phyloP scores from a whole-genome alignment of 345 rosid genomes.

The Pistacia vera region DNA sequence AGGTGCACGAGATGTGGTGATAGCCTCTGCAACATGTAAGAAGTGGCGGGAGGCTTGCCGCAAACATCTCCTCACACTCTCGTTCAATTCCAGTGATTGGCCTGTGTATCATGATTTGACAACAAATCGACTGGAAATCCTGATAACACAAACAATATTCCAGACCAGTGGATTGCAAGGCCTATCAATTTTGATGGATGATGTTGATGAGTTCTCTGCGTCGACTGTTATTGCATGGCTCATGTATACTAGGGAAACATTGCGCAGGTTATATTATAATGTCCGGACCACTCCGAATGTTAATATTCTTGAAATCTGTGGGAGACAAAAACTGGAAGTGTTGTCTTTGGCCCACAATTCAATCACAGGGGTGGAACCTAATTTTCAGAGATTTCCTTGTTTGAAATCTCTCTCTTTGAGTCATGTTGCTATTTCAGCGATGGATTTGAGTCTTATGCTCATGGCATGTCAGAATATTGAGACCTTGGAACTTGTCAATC shows the following conservation, averaged over 20 bases:
- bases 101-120: slow-evolving; percentile 55
- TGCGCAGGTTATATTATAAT: slow-evolving; percentile 57
- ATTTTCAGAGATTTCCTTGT: slow-evolving; percentile 74
- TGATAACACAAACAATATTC: slow-evolving; percentile 80
- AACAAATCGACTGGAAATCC: slow-evolving; percentile 60
- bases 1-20: slow-evolving; percentile 80
- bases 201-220: slow-evolving; percentile 62
- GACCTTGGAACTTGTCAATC: slow-evolving; percentile 62
- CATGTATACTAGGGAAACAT: slow-evolving; percentile 71
- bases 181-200: slow-evolving; percentile 67
- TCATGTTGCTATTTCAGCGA: slow-evolving; percentile 65
- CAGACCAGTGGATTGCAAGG: slow-evolving; percentile 77
- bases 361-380: slow-evolving; percentile 67
- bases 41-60: slow-evolving; percentile 86
- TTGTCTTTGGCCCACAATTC: slow-evolving; percentile 57
- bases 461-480: slow-evolving; percentile 70
- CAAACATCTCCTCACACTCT: slow-evolving; percentile 69
- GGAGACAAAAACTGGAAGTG: slow-evolving; percentile 73
- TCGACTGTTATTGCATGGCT: slow-evolving; percentile 85
- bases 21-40: slow-evolving; percentile 79
- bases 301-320: slow-evolving; percentile 80
- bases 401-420: slow-evolving; percentile 76
- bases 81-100: slow-evolving; percentile 75
- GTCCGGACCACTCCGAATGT: slow-evolving; percentile 66
- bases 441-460: slow-evolving; percentile 78